These are phyloP conservation scores for Paxillus rubicundulus DNA, from an alignment of 768 basidiomycete genomes.

Conservation along the genomic window DNA sequence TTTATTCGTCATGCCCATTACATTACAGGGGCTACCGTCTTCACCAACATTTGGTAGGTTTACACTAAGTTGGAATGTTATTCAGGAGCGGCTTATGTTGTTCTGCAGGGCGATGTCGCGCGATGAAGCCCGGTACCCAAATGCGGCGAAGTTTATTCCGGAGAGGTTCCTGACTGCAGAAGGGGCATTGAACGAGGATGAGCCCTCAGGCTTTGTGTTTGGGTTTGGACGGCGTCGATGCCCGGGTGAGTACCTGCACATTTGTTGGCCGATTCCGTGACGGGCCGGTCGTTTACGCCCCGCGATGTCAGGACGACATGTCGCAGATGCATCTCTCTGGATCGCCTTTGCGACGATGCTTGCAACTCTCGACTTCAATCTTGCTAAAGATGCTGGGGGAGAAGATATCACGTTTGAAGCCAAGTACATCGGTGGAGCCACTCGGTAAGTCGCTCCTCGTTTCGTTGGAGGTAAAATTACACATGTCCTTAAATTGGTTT, in stretches of 20 bases:
- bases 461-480: neutral
- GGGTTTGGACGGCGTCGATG: neutral
- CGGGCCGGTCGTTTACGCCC: no score
- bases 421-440: neutral
- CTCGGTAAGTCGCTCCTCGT: neutral
- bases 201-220: conserved; percentile 6
- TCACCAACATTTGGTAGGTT: conserved; percentile 9
- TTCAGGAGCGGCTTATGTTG: neutral
- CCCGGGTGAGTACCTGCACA: no score
- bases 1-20: neutral
- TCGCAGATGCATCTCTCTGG: conserved; percentile 1
- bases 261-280: no score
- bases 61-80: neutral
- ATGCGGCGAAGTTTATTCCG: conserved; percentile 9
- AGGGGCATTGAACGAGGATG: conserved; percentile 8
- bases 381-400: conserved; percentile 1
- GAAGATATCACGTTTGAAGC: conserved; percentile 1
- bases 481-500: neutral
- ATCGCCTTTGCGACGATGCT: conserved; percentile 1
- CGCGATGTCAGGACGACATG: neutral
- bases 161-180: conserved; percentile 12
- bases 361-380: conserved; percentile 2
- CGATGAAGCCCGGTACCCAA: conserved; percentile 12
- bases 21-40: conserved; percentile 2
- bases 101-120: conserved; percentile 7